A percentile compares a stretch with the other conserved stretches of the same genome.
These are phyloP conservation scores for Acanthamoeba culbertsoni DNA, from an alignment of 208 protist species.

Conservation along the genomic window DNA sequence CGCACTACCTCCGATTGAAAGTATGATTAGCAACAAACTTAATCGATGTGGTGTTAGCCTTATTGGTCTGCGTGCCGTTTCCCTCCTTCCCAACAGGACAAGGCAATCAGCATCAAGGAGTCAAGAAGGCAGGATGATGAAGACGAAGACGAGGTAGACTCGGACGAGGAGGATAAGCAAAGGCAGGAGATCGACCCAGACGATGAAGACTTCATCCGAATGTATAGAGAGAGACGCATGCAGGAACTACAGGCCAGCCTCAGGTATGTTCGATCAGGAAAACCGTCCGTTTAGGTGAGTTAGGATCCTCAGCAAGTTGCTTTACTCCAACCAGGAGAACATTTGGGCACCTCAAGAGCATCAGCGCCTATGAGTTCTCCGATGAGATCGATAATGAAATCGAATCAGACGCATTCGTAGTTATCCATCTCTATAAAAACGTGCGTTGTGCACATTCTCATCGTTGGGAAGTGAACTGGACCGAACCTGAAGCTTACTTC, in stretches of 20 bases:
- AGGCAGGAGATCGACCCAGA: conserved; percentile 40
- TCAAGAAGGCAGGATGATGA: background rate
- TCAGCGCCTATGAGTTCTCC: background rate
- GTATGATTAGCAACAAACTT: background rate
- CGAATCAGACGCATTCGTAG: background rate
- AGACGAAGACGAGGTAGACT: background rate
- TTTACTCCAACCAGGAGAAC: background rate
- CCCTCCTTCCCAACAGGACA: background rate
- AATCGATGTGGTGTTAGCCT: background rate
- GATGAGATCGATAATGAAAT: conserved; percentile 30
- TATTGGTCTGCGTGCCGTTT: background rate
- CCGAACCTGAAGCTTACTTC: background rate
- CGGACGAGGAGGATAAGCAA: conserved; percentile 31
- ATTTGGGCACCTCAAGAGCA: conserved; percentile 22
- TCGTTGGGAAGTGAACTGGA: background rate
- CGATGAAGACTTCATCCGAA: conserved; percentile 20
- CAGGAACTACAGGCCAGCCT: conserved; percentile 1
- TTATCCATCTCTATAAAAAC: conserved; percentile 32
- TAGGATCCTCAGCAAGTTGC: background rate
- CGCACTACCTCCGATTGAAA: background rate
- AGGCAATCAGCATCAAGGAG: background rate
- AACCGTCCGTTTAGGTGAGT: background rate
- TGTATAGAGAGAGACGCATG: conserved; percentile 30
- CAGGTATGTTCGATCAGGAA: background rate
- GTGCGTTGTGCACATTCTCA: background rate